These are phyloP conservation scores for Hirsutella rhossiliensis DNA, from an alignment of 2,329 filamentous ascomycete species.

Conservation along the genomic window DNA sequence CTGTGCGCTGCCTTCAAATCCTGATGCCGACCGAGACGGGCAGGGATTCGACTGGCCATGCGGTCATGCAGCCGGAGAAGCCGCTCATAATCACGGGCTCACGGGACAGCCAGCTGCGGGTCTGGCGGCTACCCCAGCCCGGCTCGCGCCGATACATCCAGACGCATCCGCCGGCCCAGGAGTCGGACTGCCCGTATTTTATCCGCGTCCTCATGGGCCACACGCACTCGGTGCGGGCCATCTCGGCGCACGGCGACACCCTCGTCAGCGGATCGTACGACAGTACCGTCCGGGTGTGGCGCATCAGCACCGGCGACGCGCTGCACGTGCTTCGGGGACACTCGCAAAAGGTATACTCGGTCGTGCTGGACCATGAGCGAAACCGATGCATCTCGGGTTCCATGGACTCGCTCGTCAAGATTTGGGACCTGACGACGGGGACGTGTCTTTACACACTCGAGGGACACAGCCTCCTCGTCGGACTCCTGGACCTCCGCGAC, in stretches of 20 bases:
- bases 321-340: constrained; percentile 79
- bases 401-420: constrained; percentile 97
- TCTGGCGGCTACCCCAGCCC: constrained; percentile 84
- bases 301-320: constrained; percentile 86
- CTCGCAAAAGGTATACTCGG: constrained; percentile 89
- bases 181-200: constrained; percentile 86
- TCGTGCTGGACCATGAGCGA: constrained; percentile 82
- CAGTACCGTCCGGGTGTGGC: constrained; percentile 90
- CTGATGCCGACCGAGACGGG: constrained; percentile 75
- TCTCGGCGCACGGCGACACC: constrained; percentile 87
- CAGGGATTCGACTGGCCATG: constrained; percentile 54
- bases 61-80: constrained; percentile 84
- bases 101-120: constrained; percentile 81
- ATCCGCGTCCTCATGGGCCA: constrained; percentile 79
- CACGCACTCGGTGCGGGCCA: constrained; percentile 86
- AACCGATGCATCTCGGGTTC: constrained; percentile 95
- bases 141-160: constrained; percentile 70
- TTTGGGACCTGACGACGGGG: constrained; percentile 88
- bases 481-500: constrained; percentile 77
- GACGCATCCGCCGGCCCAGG: constrained; percentile 59
- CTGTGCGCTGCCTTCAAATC: constrained; percentile 90
- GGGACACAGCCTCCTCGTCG: constrained; percentile 85
- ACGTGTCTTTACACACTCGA: constrained; percentile 79
- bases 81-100: constrained; percentile 96
- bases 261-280: constrained; percentile 98